Evolutionary conservation across 2,329 filamentous ascomycete species (phyloP), one percentile per base, ranked within the genome.

Genomic region (Daldinia sp.): DNA sequence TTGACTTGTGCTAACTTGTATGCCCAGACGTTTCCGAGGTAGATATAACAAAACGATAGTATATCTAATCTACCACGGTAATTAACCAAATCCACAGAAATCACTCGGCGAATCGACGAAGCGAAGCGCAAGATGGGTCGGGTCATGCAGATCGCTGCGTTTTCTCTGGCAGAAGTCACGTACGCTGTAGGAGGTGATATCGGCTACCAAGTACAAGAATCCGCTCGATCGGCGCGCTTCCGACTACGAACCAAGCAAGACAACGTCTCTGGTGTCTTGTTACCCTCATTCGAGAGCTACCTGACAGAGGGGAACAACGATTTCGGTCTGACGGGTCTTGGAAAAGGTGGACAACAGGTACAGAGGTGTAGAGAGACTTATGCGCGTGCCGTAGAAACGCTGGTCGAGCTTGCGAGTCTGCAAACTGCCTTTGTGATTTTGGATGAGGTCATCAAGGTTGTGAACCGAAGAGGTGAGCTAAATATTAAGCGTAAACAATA

Each of bases 61-160:
- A 6, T n/a, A 21, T 10, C 27, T n/a, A 19, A 27, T 7, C 13
- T 30, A 39, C 6, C 7, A 9, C 34, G 7, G 29, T 17, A 27
- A 35, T 66, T 59, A 23, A 56, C 53, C 37, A 54, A 15, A 52
- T 19, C 19, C 17, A 69, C 76, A 92, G 95, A 99, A 74, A 99
- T 99, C 74, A 97, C 95, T 50, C 88, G 89, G 77, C 91, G 95
- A 75, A 99, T 99, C 79, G 94, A 99, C 81, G 95, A 99, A 79
- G 95, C 95, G 39, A 99, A 99, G 81, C 91, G 94, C 72, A 99
- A 99, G 83, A 99, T 99, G 94, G 95, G 95, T 60, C 88, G 94
- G 30, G 95, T 99, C 34, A 99, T 99, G 95, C 94, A 98, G 79
- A 96, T 99, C 74, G 95, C 95, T 37, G 94, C 95, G 45, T 98